Base-by-base conservation (phyloP, 108 stramenopile species). In the Skeletonema tropicum region DNA sequence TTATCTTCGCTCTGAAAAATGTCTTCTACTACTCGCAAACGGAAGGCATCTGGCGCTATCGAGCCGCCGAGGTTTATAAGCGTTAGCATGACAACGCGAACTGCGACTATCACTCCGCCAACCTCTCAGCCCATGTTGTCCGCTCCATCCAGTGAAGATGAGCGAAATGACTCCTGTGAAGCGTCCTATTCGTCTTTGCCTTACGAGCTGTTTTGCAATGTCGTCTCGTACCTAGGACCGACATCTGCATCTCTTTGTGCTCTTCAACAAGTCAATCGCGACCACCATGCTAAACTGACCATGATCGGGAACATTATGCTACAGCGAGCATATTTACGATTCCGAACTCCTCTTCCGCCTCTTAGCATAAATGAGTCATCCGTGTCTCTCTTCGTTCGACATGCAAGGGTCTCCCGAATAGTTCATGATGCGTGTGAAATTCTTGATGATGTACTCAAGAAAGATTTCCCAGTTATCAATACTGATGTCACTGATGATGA, bases 221-320 rank as follows among this genome's bases (percentile, higher is more conserved):
- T 73, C 26, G 17, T 73, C 23, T 30, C 72, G 35, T 73, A 52
- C 72, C 60, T 73, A 6, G 72, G 72, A n/a, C 72, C 72, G 26
- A 73, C 72, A 36, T 73, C 72, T 33, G 31, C 61, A 19, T 73
- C 72, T 2, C 72, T 73, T 2, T 73, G 72, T 30, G 7, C 46
- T 14, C 61, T 73, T 10, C 31, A 48, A 23, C 72, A 42, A 60
- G 17, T 73, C 12, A 36, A 61, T 6, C 46, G 49, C 3, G n/a
- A 73, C 35, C 62, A 73, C 42, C 46, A 61, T 32, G 29, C 48
- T 6, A 41, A 64, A 30, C 49, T 73, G 72, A 73, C 46, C 6
- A 31, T 52, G 10, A 64, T 73, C 2, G 73, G 73, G 0, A 62
- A 73, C 26, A 64, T 64, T 21, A 73, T 73, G 73, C 73, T 73